Evolutionary conservation across 768 basidiomycete species (phyloP).

Genomic region (Strobilomyces dryophilus): DNA sequence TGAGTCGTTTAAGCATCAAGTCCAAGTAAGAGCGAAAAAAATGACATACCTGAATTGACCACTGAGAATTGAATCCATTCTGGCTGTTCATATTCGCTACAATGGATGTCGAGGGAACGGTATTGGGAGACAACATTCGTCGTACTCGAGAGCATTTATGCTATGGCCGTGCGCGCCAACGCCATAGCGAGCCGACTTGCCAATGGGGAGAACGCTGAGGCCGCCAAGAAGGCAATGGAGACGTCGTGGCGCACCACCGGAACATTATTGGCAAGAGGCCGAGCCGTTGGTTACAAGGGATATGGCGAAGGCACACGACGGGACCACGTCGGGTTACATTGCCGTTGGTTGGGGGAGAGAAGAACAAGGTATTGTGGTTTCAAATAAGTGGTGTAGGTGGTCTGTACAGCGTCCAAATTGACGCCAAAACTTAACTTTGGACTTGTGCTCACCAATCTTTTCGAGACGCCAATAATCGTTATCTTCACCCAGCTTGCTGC

Average conservation of each 20-base stretch:
- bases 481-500: background rate
- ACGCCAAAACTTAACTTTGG: background rate
- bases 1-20: background rate
- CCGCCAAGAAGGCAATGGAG: background rate
- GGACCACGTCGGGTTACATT: background rate
- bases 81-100: background rate
- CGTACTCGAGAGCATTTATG: conserved; percentile 5
- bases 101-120: background rate
- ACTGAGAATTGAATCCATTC: background rate
- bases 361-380: background rate
- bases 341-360: background rate
- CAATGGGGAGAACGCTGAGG: background rate
- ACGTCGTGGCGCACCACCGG: background rate
- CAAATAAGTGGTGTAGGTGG: background rate
- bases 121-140: background rate
- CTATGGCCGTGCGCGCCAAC: background rate
- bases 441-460: background rate
- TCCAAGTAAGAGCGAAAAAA: background rate
- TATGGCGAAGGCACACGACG: background rate
- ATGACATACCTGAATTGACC: background rate
- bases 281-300: background rate
- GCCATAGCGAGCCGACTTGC: background rate
- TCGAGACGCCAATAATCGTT: background rate
- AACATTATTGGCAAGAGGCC: conserved; percentile 3
- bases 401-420: background rate